Conservation (phyloP, 2,329 filamentous ascomycete species). For the Emericellopsis atlantica region DNA sequence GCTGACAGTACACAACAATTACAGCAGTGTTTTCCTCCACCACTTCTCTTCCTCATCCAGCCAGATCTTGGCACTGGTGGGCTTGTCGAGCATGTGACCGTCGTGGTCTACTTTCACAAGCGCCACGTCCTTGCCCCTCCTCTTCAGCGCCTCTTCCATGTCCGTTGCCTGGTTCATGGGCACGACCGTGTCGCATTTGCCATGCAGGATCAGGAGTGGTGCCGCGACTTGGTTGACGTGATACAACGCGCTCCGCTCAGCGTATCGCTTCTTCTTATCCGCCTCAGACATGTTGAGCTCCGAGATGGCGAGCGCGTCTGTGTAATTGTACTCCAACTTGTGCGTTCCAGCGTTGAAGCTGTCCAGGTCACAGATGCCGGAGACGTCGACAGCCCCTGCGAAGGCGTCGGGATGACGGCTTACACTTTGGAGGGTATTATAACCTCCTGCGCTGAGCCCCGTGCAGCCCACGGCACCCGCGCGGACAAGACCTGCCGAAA, state of each 20-base stretch:
- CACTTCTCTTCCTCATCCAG: slow-evolving; percentile 31
- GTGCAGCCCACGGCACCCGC: slow-evolving; percentile 29
- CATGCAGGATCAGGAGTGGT: slow-evolving; percentile 44
- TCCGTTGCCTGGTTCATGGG: slow-evolving; percentile 41
- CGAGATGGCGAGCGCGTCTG: slow-evolving; percentile 27
- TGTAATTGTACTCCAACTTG: slow-evolving; percentile 42
- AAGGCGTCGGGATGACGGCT: slow-evolving; percentile 31
- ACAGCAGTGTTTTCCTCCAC: slow-evolving; percentile 28
- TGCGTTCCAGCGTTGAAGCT: slow-evolving; percentile 33
- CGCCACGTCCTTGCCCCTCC: slow-evolving; percentile 27
- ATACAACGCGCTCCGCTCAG: slow-evolving; percentile 33
- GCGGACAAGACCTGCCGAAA: slow-evolving; percentile 20
- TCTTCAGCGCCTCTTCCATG: slow-evolving; percentile 32
- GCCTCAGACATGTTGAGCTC: slow-evolving; percentile 16
- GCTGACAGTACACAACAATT: not conserved
- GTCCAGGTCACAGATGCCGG: slow-evolving; percentile 37
- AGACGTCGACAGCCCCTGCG: slow-evolving; percentile 34
- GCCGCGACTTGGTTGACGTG: slow-evolving; percentile 32
- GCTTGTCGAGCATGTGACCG: slow-evolving; percentile 34
- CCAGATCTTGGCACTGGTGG: slow-evolving; percentile 22
- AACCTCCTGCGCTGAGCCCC: slow-evolving; percentile 39
- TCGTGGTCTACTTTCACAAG: slow-evolving; percentile 35
- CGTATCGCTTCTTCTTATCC: slow-evolving; percentile 26
- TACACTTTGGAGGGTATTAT: slow-evolving; percentile 35
- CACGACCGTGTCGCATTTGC: slow-evolving; percentile 41